Base-by-base conservation (phyloP, 164 flowering plant genomes). In the Macadamia integrifolia region DNA sequence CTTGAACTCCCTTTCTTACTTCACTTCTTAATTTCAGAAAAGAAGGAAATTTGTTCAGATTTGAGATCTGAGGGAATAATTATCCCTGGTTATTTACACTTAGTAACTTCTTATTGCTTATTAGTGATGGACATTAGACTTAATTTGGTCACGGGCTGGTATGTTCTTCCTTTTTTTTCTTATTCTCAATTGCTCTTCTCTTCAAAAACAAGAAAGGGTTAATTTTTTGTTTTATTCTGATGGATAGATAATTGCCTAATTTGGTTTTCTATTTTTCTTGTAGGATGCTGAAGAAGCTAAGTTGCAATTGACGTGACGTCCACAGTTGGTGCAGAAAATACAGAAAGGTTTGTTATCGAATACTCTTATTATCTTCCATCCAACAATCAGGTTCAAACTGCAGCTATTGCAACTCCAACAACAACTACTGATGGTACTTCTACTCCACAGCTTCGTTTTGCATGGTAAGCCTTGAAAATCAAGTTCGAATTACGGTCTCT, bases 201-300 rank as follows among this genome's bases (percentile, higher is more conserved):
- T 23, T 23, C 23, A 23, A 23, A 23, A 23, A 23, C 23, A 23
- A 23, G 23, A 23, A 23, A 23, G 23, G 23, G 23, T 23, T 23
- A 23, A 23, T 23, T 23, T 23, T 23, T 23, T 23, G 23, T 23
- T 23, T 23, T 23, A 23, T 23, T 23, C 23, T 23, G 23, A 23
- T 23, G 23, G 9, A 6, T 5, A 9, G 48, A 9, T 43, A 43
- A 43, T 43, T 43, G 23, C 56, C n/a, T 59, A 28, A 2, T 1
- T 15, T 57, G 35, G 35, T 55, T 64, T 62, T 70, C 35, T 59
- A 3, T 31, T 66, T 6, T 42, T 62, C 23, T 61, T 73, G 71
- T 80, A 94, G 99, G 83, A 63, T 70, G 85, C 87, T 52, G 90
- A 87, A 73, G 92, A 84, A 70, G 65, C 86, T 42, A 86, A 87